Base-by-base conservation (phyloP, 495 filamentous ascomycete genomes). In the Sporormia fimetaria region DNA sequence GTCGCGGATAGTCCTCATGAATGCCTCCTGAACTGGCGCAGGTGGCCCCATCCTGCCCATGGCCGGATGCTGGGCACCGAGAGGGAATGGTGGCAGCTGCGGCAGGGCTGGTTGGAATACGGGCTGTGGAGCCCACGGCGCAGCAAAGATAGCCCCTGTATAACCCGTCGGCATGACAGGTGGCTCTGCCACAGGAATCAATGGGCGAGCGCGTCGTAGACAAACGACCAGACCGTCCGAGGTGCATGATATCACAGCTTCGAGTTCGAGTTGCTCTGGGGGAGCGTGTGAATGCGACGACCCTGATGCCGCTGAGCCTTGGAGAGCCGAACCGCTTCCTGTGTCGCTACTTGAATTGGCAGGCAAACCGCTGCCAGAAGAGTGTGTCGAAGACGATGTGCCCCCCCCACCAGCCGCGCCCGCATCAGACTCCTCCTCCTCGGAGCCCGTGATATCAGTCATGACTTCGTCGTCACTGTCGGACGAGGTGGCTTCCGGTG, bases 151-250 rank as follows among this genome's bases (percentile, higher is more conserved):
- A 14, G 81, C 82, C 55, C 80, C 78, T 39, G 73, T 61, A 51
- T 72, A 69, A 3, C 61, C 49, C 36, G 71, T 60, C 42, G 53
- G 61, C 24, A 66, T 60, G 3, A 66, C 58, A 28, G 59, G 59
- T 9, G 54, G 40, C 20, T 52, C 34, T 6, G 57, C 36, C 21
- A 66, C 63, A 11, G 81, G 80, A 27, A 85, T 75, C 3, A 75
- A 67, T 12, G 84, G 78, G 18, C 81, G 68, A 20, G 85, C 83
- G 33, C 73, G 75, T 27, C 85, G 80, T 8, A 93, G 66, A 21
- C 88, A 78, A 12, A 92, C 84, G 6, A 92, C 85, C 9, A 93
- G 64, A 8, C 85, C 85, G 57, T 92, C 86, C 1, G 86, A 92
- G 2, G 85, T 87, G 57, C 85, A 93, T 4, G 85, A 92, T 25